These are phyloP conservation scores for Ascocoryne sarcoides DNA, from an alignment of 2,329 filamentous ascomycete genomes.

Conservation along the genomic window DNA sequence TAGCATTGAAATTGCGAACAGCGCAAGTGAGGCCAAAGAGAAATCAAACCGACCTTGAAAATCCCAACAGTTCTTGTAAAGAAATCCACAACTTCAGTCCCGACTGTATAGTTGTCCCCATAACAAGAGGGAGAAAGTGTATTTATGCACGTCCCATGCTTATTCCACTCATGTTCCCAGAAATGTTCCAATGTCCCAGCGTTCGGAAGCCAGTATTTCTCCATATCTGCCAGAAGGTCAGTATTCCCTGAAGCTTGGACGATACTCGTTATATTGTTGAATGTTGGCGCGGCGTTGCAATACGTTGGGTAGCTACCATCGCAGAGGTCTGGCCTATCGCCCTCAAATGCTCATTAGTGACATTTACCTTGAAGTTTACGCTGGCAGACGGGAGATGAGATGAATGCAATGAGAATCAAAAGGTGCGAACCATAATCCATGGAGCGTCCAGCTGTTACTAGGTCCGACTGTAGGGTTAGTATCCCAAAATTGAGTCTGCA, in stretches of 20 bases:
- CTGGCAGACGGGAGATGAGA: not conserved
- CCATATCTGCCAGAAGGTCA: slow-evolving; percentile 50
- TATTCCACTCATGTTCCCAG: slow-evolving; percentile 69
- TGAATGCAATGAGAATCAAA: slow-evolving; percentile 1
- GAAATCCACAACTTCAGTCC: slow-evolving; percentile 16
- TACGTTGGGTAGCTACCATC: slow-evolving; percentile 60
- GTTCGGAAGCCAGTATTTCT: slow-evolving; percentile 60
- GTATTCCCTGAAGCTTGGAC: slow-evolving; percentile 44
- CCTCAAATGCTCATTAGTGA: too few relatives aligned
- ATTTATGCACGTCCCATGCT: slow-evolving; percentile 64
- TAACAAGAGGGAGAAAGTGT: slow-evolving; percentile 63
- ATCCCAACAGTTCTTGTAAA: slow-evolving; percentile 9
- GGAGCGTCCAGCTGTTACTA: slow-evolving; percentile 63
- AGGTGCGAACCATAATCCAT: slow-evolving; percentile 57
- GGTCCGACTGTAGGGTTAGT: slow-evolving; percentile 53
- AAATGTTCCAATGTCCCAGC: slow-evolving; percentile 53
- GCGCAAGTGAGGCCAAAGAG: not conserved
- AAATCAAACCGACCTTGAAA: slow-evolving; percentile 5
- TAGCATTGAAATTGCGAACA: too few relatives aligned
- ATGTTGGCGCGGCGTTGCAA: slow-evolving; percentile 53
- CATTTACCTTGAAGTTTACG: too few relatives aligned
- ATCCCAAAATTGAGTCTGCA: slow-evolving; percentile 76
- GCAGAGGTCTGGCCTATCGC: slow-evolving; percentile 49
- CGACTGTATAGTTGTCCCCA: slow-evolving; percentile 25
- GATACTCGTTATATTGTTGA: slow-evolving; percentile 57